Conservation (phyloP, 75 land plant species). For the Pinus taeda region DNA sequence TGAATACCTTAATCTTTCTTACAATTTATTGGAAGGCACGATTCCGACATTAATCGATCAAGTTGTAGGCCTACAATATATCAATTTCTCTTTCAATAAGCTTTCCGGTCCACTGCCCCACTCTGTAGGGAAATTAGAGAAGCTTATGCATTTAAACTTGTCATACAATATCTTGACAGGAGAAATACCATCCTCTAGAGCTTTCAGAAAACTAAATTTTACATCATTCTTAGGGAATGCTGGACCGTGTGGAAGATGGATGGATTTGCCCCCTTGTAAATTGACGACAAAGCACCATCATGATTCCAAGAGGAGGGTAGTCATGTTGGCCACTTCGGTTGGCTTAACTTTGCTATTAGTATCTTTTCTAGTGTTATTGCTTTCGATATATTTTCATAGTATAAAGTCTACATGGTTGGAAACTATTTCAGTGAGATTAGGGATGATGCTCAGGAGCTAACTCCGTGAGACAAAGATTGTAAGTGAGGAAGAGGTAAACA, state of each 20-base stretch:
- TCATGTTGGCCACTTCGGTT: neutral
- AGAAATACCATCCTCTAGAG: constrained; percentile 21
- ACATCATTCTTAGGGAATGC: constrained; percentile 19
- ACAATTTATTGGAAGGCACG: neutral
- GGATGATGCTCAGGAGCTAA: neutral
- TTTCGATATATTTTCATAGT: neutral
- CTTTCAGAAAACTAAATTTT: constrained; percentile 12
- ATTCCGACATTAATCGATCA: neutral
- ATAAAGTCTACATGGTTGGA: neutral
- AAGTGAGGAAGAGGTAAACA: neutral
- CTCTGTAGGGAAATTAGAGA: neutral
- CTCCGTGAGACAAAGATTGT: neutral
- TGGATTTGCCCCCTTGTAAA: constrained; percentile 1
- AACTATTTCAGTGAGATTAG: neutral
- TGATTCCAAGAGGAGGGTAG: neutral
- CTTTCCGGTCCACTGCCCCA: constrained; percentile 26
- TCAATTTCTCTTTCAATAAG: constrained; percentile 30
- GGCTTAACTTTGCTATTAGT: neutral
- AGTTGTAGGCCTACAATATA: neutral
- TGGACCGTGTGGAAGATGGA: constrained; percentile 13
- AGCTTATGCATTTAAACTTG: constrained; percentile 11
- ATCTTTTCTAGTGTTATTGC: neutral
- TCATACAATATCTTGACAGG: constrained; percentile 30
- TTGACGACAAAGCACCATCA: no score
- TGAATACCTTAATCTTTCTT: constrained; percentile 7